Conservation (phyloP, 768 basidiomycete species). For the Gymnopilus dilepis region DNA sequence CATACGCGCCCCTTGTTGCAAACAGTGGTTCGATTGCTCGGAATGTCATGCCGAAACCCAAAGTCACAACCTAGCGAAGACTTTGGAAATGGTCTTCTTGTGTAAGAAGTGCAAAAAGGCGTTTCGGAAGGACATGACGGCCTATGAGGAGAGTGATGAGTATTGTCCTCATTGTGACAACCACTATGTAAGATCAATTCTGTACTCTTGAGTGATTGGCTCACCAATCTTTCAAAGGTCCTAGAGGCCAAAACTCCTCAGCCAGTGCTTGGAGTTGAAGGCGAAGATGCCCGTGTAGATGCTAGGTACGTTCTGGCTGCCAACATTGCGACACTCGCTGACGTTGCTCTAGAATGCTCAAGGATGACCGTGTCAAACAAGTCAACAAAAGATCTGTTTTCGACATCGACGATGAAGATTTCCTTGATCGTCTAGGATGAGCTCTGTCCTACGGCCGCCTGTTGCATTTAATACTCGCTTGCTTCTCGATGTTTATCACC, state of each 20-base stretch:
- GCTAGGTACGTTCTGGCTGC: conserved; percentile 60
- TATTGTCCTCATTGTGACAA: conserved; percentile 99
- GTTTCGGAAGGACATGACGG: conserved; percentile 92
- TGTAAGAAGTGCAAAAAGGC: conserved; percentile 79
- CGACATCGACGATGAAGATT: conserved; percentile 44
- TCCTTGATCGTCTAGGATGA: conserved; percentile 54
- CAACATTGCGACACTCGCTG: conserved; percentile 1
- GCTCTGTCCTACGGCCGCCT: neutral
- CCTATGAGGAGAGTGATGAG: conserved; percentile 96
- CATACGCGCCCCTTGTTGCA: conserved; percentile 96
- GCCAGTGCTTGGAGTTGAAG: conserved; percentile 84
- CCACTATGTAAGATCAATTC: conserved; percentile 80
- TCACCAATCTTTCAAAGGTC: conserved; percentile 56
- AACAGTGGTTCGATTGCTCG: conserved; percentile 96
- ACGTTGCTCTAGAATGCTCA: conserved; percentile 69
- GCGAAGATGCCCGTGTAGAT: conserved; percentile 90
- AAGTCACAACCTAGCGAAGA: conserved; percentile 73
- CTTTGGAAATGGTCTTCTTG: conserved; percentile 66
- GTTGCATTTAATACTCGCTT: neutral
- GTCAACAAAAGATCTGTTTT: conserved; percentile 56
- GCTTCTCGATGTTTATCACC: neutral
- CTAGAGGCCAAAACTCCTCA: conserved; percentile 92
- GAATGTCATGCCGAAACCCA: conserved; percentile 92
- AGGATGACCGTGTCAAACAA: conserved; percentile 79
- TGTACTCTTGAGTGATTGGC: neutral